These are phyloP conservation scores for Didymosphaeria variabile DNA, from an alignment of 2,329 filamentous ascomycete genomes.

Conservation along the genomic window DNA sequence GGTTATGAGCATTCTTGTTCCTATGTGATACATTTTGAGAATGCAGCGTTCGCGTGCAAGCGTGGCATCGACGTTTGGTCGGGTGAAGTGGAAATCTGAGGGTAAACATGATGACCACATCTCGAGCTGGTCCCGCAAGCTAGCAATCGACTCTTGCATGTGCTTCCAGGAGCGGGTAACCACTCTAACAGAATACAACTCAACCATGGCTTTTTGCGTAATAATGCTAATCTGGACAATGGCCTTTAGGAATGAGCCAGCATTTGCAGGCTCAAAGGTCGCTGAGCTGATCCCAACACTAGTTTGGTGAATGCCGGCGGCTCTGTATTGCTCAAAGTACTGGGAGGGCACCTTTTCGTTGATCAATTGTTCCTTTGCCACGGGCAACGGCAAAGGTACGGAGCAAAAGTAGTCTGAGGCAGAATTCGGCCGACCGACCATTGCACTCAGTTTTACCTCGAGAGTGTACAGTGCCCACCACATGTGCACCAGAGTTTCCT, in stretches of 20 bases:
- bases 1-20: slow-evolving; percentile 46
- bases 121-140: slow-evolving; percentile 39
- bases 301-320: no score
- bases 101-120: slow-evolving; percentile 26
- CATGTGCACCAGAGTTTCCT: slow-evolving; percentile 41
- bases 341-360: neutral
- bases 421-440: slow-evolving; percentile 47
- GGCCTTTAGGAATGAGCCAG: neutral
- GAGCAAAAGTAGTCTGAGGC: slow-evolving; percentile 43
- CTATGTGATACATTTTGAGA: slow-evolving; percentile 33
- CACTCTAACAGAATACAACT: neutral
- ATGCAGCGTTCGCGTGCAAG: slow-evolving; percentile 1
- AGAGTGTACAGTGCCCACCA: slow-evolving; percentile 51
- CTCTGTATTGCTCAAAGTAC: no score
- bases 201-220: neutral
- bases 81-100: no score
- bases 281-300: no score
- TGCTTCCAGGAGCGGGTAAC: neutral
- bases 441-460: slow-evolving; percentile 44
- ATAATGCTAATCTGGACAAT: neutral
- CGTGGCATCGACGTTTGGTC: slow-evolving; percentile 9
- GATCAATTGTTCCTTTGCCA: neutral
- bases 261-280: neutral
- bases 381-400: slow-evolving; percentile 33
- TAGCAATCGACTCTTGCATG: slow-evolving; percentile 23